phyloP scores from a whole-genome alignment of 1,284 basidiomycete species.

The Boletus sp. region DNA sequence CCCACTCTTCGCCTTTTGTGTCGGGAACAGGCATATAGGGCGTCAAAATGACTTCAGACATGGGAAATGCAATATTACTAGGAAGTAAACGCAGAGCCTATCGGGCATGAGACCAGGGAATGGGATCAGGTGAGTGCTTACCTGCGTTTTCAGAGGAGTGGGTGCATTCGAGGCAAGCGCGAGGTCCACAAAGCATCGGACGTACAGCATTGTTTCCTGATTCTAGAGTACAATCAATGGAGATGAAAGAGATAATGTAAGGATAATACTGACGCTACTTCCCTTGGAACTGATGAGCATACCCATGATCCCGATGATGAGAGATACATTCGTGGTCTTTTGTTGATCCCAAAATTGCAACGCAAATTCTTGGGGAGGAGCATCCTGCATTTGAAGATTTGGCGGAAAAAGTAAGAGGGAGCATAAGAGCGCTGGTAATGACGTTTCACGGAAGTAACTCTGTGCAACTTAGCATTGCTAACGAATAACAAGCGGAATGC shows the following conservation, averaged over 20 bases:
- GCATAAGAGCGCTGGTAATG: conserved; percentile 77
- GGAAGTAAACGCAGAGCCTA: conserved; percentile 69
- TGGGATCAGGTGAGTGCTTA: conserved; percentile 28
- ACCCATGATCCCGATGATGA: conserved; percentile 78
- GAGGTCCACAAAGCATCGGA: conserved; percentile 83
- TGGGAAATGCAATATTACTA: conserved; percentile 53
- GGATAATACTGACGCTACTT: conserved; percentile 45
- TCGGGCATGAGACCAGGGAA: conserved; percentile 15
- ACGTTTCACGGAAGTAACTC: conserved; percentile 96
- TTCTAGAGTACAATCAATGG: conserved; percentile 35
- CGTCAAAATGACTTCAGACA: conserved; percentile 61
- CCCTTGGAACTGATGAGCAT: conserved; percentile 74
- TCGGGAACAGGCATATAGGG: conserved; percentile 81
- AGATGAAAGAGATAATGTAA: background rate
- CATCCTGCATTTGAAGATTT: conserved; percentile 56
- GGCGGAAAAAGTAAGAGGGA: conserved; percentile 86
- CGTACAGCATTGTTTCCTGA: conserved; percentile 63
- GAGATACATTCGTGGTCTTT: conserved; percentile 74
- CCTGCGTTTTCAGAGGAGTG: conserved; percentile 80
- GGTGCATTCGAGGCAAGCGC: conserved; percentile 92
- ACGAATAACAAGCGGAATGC: conserved; percentile 19
- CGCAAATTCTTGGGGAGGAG: conserved; percentile 87
- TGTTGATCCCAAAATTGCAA: conserved; percentile 96
- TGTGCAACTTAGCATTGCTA: conserved; percentile 32
- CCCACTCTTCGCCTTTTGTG: conserved; percentile 85